Conservation (phyloP, 73 alveolate genomes). For the Tetrahymena borealis region DNA sequence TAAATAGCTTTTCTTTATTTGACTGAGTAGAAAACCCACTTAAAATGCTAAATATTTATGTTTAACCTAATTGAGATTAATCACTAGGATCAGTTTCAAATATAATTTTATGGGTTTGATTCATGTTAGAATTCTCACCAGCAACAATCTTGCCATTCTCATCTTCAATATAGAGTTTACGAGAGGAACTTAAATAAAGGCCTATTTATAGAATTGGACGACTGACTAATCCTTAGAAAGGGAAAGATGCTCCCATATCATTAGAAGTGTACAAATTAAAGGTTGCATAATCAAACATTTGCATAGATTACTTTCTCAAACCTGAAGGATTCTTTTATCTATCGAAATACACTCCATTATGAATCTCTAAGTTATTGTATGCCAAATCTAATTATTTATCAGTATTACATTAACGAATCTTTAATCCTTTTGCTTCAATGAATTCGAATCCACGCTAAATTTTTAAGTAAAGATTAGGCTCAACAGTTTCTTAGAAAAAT, state of each 20-base stretch:
- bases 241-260: neutral
- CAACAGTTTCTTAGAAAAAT: neutral
- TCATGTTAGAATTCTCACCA: neutral
- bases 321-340: neutral
- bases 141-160: neutral
- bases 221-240: neutral
- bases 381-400: neutral
- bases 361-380: neutral
- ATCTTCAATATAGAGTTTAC: neutral
- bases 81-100: neutral
- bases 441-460: neutral
- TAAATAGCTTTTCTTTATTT: neutral
- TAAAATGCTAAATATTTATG: neutral
- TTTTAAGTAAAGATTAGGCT: neutral
- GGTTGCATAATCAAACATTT: neutral
- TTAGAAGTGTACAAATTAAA: neutral
- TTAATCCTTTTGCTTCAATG: neutral
- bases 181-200: neutral
- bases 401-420: neutral
- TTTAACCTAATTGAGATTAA: neutral
- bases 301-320: neutral
- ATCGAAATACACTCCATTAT: neutral
- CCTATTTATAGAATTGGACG: neutral
- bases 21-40: neutral
- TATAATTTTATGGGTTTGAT: neutral